These are phyloP conservation scores for Dentipellis sp. DNA, from an alignment of 768 basidiomycete species.

Conservation along the genomic window DNA sequence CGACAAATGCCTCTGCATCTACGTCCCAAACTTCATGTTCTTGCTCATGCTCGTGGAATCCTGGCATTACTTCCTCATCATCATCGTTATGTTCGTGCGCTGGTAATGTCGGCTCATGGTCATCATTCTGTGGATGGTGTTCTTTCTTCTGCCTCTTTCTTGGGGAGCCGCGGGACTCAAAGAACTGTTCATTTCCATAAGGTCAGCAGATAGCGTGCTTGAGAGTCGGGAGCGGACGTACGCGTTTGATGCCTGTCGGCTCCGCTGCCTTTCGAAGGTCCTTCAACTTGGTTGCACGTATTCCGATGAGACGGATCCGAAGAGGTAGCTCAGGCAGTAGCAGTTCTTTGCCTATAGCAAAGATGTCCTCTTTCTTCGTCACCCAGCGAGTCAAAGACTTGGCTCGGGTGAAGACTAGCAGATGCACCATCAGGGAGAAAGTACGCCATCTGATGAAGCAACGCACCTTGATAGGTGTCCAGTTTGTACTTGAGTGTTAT, in stretches of 20 bases:
- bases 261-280: slow-evolving; percentile 52
- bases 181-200: slow-evolving; percentile 39
- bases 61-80: slow-evolving; percentile 37
- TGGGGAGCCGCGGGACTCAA: slow-evolving; percentile 32
- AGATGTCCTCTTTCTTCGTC: slow-evolving; percentile 64
- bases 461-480: slow-evolving; percentile 73
- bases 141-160: slow-evolving; percentile 32
- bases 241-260: slow-evolving; percentile 61
- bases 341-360: slow-evolving; percentile 74
- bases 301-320: slow-evolving; percentile 75
- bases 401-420: slow-evolving; percentile 69
- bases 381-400: slow-evolving; percentile 73
- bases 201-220: neutral
- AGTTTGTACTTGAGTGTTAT: slow-evolving; percentile 91
- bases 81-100: slow-evolving; percentile 17
- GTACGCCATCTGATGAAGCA: neutral
- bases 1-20: neutral
- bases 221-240: slow-evolving; percentile 23
- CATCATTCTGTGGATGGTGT: neutral
- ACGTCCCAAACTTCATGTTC: neutral
- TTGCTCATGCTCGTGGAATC: slow-evolving; percentile 40
- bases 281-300: slow-evolving; percentile 82
- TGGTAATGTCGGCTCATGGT: neutral
- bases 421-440: neutral
- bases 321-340: slow-evolving; percentile 75